Evolutionary conservation across 345 rosid species (phyloP).

Genomic region (thale cress (Arabidopsis thaliana)): DNA sequence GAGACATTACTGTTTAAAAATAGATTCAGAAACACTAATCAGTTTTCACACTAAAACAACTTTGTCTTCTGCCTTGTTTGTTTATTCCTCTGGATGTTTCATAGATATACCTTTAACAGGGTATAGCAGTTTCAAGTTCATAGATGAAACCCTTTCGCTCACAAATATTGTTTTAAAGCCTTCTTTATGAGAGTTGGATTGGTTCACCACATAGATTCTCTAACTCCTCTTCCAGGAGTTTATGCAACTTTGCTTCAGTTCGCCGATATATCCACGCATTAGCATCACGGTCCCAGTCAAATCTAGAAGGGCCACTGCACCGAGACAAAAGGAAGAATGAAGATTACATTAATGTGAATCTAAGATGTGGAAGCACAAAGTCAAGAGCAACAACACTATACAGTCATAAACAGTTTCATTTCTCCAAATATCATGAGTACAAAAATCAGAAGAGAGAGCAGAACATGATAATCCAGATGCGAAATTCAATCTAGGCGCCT

Average conservation of each 20-base stretch:
- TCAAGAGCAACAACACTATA: slow-evolving; percentile 1
- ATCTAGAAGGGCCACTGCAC: slow-evolving; percentile 86
- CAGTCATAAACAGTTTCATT: not conserved
- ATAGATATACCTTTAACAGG: slow-evolving; percentile 18
- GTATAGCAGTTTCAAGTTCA: slow-evolving; percentile 24
- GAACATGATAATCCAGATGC: not conserved
- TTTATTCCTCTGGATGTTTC: slow-evolving; percentile 36
- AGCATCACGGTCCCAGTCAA: slow-evolving; percentile 80
- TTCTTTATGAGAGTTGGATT: slow-evolving; percentile 57
- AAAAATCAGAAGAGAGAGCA: slow-evolving; percentile 14
- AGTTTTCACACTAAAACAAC: slow-evolving; percentile 7
- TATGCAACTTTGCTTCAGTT: slow-evolving; percentile 63
- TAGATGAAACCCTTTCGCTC: slow-evolving; percentile 7
- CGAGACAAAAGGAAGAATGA: slow-evolving; percentile 12
- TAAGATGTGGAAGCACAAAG: slow-evolving; percentile 24
- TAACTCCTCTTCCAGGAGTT: slow-evolving; percentile 73
- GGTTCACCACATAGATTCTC: slow-evolving; percentile 73
- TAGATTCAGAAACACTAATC: slow-evolving; percentile 22
- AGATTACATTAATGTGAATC: slow-evolving; percentile 20
- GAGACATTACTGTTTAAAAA: slow-evolving; percentile 19
- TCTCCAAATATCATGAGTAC: not conserved
- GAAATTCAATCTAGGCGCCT: not conserved
- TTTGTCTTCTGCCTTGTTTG: slow-evolving; percentile 16
- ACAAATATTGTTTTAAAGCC: not conserved
- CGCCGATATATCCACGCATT: slow-evolving; percentile 82